Percentiles rank a stretch among this genome's conserved stretches.
phyloP scores from a whole-genome alignment of 495 filamentous ascomycete genomes.

The Aspergillus carlsbadensis region DNA sequence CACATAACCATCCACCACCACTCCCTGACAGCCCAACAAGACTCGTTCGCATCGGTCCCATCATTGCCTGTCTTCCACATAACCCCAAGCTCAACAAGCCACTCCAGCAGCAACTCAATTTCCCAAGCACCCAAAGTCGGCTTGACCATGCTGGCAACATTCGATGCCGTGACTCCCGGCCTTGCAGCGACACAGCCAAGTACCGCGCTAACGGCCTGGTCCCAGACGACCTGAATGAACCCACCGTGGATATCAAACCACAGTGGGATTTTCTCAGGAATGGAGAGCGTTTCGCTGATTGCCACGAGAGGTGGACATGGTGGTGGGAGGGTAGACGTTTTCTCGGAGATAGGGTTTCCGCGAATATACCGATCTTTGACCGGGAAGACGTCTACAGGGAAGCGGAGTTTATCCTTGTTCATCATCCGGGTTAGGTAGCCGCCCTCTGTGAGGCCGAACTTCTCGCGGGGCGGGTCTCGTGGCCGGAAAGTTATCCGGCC shows the following conservation, averaged over 20 bases:
- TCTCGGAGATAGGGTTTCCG: slow-evolving; percentile 52
- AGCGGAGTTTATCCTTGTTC: slow-evolving; percentile 62
- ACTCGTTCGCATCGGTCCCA: slow-evolving; percentile 22
- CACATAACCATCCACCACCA: slow-evolving; percentile 68
- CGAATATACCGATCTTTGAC: slow-evolving; percentile 56
- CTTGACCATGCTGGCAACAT: slow-evolving; percentile 54
- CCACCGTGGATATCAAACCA: slow-evolving; percentile 78
- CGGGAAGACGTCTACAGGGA: slow-evolving; percentile 59
- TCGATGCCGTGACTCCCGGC: slow-evolving; percentile 53
- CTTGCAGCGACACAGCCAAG: slow-evolving; percentile 58
- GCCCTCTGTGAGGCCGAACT: slow-evolving; percentile 69
- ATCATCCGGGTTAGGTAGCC: slow-evolving; percentile 72
- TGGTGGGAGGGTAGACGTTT: slow-evolving; percentile 19
- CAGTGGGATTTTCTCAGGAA: slow-evolving; percentile 57
- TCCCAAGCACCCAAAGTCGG: slow-evolving; percentile 69
- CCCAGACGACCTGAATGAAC: slow-evolving; percentile 63
- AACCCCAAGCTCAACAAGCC: slow-evolving; percentile 55
- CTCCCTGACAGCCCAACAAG: slow-evolving; percentile 52
- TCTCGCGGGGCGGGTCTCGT: slow-evolving; percentile 59
- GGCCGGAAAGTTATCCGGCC: slow-evolving; percentile 57
- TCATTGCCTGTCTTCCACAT: slow-evolving; percentile 26
- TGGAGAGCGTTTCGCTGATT: slow-evolving; percentile 14
- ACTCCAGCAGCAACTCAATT: slow-evolving; percentile 61
- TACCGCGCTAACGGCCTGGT: slow-evolving; percentile 57
- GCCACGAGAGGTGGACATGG: slow-evolving; percentile 21